Conservation (phyloP, 352 stramenopile genomes). For the Hyaloperonospora arabidopsidis region DNA sequence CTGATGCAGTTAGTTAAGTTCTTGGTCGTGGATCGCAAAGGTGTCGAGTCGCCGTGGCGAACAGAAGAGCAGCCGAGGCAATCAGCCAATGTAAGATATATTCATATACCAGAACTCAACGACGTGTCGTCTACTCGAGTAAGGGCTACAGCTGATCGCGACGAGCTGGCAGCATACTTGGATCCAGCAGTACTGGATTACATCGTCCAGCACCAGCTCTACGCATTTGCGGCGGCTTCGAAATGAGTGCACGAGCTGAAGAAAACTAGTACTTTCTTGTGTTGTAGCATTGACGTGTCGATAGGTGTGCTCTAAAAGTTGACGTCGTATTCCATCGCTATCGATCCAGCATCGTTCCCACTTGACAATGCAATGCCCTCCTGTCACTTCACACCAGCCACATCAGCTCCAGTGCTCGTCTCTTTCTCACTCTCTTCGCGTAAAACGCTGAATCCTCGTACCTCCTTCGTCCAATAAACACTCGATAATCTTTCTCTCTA, state of each 20-base stretch:
- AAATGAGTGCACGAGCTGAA: slow-evolving; percentile 12
- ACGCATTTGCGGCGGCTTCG: slow-evolving; percentile 41
- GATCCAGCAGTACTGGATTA: slow-evolving; percentile 63
- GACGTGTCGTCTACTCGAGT: slow-evolving; percentile 74
- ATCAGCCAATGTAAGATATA: slow-evolving; percentile 33
- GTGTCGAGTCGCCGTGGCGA: slow-evolving; percentile 37
- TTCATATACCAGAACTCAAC: slow-evolving; percentile 49
- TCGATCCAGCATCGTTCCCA: slow-evolving; percentile 5
- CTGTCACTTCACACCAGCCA: slow-evolving; percentile 17
- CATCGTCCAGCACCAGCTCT: slow-evolving; percentile 67
- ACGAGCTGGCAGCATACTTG: slow-evolving; percentile 38
- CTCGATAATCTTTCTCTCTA: slow-evolving; percentile 42
- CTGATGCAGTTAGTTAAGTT: slow-evolving; percentile 58
- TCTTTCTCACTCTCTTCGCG: slow-evolving; percentile 23
- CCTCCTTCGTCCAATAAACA: slow-evolving; percentile 35
- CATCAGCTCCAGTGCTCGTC: slow-evolving; percentile 3
- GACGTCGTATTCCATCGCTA: neutral
- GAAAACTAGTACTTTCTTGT: slow-evolving; percentile 13
- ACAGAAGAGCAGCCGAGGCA: slow-evolving; percentile 5
- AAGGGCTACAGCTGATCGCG: slow-evolving; percentile 28
- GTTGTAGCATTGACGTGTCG: slow-evolving; percentile 6
- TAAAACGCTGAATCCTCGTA: slow-evolving; percentile 56
- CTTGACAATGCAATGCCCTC: slow-evolving; percentile 19
- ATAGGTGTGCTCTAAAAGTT: slow-evolving; percentile 1
- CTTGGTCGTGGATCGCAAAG: slow-evolving; percentile 64